These are phyloP conservation scores for Aureoboletus auriporus DNA, from an alignment of 768 basidiomycete genomes.

Conservation along the genomic window DNA sequence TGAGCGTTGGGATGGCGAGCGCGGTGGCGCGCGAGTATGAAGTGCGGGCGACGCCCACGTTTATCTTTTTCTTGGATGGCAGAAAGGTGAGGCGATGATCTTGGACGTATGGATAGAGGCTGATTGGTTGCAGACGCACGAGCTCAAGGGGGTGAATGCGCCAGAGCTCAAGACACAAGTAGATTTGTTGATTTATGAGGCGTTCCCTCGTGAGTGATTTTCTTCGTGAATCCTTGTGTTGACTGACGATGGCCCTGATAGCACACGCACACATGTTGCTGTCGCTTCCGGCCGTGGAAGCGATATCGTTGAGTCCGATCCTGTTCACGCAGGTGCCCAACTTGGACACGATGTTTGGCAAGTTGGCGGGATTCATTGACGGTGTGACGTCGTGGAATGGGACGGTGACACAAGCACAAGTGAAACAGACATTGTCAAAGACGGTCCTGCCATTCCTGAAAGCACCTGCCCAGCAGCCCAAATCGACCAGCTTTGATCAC, in stretches of 20 bases:
- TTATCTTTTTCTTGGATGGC: constrained; percentile 81
- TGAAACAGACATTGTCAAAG: constrained; percentile 47
- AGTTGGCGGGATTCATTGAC: constrained; percentile 63
- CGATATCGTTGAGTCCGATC: constrained; percentile 69
- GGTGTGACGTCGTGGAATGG: constrained; percentile 34
- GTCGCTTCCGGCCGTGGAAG: constrained; percentile 54
- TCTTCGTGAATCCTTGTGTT: neutral
- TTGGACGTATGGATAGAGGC: neutral
- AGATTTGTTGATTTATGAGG: constrained; percentile 68
- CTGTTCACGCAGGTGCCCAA: constrained; percentile 70
- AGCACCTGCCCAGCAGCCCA: constrained; percentile 29
- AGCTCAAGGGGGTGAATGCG: constrained; percentile 69
- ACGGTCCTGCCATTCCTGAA: constrained; percentile 64
- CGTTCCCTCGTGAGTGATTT: constrained; percentile 65
- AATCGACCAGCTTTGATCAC: constrained; percentile 34
- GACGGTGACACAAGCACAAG: constrained; percentile 29
- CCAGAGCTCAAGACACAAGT: constrained; percentile 70
- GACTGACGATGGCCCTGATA: constrained; percentile 25
- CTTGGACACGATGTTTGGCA: constrained; percentile 57
- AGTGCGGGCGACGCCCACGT: constrained; percentile 81
- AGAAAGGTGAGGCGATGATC: constrained; percentile 48
- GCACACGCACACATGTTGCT: constrained; percentile 74
- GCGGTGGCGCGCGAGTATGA: constrained; percentile 59
- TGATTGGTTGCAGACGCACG: constrained; percentile 46
- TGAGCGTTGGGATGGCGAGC: constrained; percentile 61